Conservation (phyloP, 495 filamentous ascomycete species). For the Neurospora sp. region DNA sequence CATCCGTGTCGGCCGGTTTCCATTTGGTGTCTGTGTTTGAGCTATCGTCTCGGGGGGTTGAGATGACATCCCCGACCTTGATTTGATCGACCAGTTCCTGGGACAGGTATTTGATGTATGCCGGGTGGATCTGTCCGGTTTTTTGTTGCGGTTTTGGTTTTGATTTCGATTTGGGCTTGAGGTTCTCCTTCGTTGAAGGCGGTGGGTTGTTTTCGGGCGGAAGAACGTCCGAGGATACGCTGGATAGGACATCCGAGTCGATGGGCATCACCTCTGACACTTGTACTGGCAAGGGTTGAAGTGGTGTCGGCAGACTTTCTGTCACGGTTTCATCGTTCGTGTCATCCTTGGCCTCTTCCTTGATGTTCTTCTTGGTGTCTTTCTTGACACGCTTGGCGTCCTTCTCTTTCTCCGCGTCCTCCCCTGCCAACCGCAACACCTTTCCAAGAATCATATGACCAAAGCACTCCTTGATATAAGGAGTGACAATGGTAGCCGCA, state of each 20-base stretch:
- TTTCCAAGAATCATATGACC: constrained; percentile 48
- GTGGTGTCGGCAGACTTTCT: background rate
- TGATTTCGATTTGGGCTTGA: background rate
- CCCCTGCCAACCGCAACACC: constrained; percentile 24
- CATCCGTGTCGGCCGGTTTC: constrained; percentile 35
- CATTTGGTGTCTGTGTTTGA: constrained; percentile 40
- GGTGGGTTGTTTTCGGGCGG: background rate
- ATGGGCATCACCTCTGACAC: background rate
- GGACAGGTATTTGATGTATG: background rate
- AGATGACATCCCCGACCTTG: constrained; percentile 29
- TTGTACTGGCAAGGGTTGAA: background rate
- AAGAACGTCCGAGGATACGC: background rate
- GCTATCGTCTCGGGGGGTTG: constrained; percentile 27
- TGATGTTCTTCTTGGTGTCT: background rate
- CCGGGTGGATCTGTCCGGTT: background rate
- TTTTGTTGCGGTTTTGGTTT: background rate
- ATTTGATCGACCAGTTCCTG: constrained; percentile 11
- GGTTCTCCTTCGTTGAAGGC: background rate
- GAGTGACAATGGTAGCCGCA: constrained; percentile 52
- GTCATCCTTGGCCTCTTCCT: background rate
- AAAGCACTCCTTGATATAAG: constrained; percentile 54
- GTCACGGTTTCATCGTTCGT: background rate
- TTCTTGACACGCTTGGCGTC: background rate
- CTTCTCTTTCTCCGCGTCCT: background rate
- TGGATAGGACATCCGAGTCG: background rate